phyloP scores from a whole-genome alignment of 2,329 filamentous ascomycete species.

The Colletotrichum sojae region DNA sequence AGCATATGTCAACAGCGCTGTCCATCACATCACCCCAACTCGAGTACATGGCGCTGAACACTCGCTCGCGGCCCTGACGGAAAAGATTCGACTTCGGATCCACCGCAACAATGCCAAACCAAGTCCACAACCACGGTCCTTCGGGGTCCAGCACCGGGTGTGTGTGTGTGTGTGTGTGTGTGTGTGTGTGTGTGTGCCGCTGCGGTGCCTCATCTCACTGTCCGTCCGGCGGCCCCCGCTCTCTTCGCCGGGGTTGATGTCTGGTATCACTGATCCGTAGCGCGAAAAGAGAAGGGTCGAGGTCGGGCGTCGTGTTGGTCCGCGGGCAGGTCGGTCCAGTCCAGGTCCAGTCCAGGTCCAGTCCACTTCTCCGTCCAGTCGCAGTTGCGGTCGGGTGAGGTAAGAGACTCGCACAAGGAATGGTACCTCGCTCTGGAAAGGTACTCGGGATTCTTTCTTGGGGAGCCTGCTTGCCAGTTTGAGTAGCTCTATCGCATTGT shows the following conservation, averaged over 20 bases:
- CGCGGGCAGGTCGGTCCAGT: conserved; percentile 23
- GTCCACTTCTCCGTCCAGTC: conserved; percentile 27
- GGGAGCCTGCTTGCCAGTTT: neutral
- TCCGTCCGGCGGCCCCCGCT: conserved; percentile 28
- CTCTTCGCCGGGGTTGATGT: conserved; percentile 21
- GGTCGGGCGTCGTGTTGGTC: conserved; percentile 22
- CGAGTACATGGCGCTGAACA: neutral
- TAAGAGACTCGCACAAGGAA: conserved; percentile 23
- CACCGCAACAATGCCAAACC: conserved; percentile 7
- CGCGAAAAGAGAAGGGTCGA: conserved; percentile 25
- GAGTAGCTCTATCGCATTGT: too few species aligned
- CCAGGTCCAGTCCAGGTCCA: conserved; percentile 24
- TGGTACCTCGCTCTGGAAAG: conserved; percentile 15
- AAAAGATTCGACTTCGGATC: conserved; percentile 9
- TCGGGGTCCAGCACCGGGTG: conserved; percentile 9
- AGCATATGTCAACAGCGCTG: neutral
- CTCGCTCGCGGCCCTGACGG: conserved; percentile 1
- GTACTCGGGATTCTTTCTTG: neutral
- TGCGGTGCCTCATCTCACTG: conserved; percentile 10
- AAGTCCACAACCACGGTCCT: conserved; percentile 6
- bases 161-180: conserved; percentile 3
- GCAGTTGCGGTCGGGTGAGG: conserved; percentile 37
- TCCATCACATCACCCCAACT: conserved; percentile 5
- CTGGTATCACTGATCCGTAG: conserved; percentile 35
- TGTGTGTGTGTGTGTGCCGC: conserved; percentile 21